These are phyloP conservation scores for Trametes hirsuta DNA, from an alignment of 1,284 basidiomycete species.

Conservation along the genomic window DNA sequence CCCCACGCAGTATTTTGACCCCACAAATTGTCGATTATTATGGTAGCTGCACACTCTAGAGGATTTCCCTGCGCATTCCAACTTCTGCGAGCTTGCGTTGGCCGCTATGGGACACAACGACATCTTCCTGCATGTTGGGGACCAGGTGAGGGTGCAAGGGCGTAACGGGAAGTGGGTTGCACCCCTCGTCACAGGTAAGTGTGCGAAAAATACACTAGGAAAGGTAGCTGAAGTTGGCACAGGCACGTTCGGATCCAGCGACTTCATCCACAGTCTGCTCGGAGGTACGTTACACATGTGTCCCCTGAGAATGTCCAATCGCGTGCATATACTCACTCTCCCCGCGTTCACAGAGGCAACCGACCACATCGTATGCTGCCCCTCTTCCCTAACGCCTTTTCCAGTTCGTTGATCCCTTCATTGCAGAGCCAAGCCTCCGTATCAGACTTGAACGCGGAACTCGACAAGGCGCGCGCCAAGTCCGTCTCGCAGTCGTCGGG, in stretches of 20 bases:
- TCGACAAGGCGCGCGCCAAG: constrained; percentile 69
- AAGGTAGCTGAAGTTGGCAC: background rate
- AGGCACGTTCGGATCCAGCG: constrained; percentile 86
- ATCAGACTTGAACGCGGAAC: constrained; percentile 82
- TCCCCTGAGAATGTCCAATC: background rate
- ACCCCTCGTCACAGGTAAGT: constrained; percentile 82
- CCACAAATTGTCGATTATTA: background rate
- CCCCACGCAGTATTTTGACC: background rate
- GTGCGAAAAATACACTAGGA: background rate
- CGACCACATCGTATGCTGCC: constrained; percentile 63
- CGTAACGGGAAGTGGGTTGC: constrained; percentile 79
- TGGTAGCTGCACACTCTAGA: constrained; percentile 79
- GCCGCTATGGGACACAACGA: constrained; percentile 74
- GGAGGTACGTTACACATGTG: constrained; percentile 50
- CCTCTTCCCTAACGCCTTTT: background rate
- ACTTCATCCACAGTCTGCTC: constrained; percentile 81
- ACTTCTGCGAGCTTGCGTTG: constrained; percentile 84
- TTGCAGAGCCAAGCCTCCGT: constrained; percentile 68
- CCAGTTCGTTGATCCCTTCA: background rate
- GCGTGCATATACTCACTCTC: constrained; percentile 5
- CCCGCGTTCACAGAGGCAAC: constrained; percentile 55
- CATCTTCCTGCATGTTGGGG: constrained; percentile 91
- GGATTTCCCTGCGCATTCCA: constrained; percentile 89
- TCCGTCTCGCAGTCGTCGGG: constrained; percentile 47
- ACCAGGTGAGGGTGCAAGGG: constrained; percentile 76